Conservation (phyloP, 1,139 yeast genomes). For the Diutina catenulata region DNA sequence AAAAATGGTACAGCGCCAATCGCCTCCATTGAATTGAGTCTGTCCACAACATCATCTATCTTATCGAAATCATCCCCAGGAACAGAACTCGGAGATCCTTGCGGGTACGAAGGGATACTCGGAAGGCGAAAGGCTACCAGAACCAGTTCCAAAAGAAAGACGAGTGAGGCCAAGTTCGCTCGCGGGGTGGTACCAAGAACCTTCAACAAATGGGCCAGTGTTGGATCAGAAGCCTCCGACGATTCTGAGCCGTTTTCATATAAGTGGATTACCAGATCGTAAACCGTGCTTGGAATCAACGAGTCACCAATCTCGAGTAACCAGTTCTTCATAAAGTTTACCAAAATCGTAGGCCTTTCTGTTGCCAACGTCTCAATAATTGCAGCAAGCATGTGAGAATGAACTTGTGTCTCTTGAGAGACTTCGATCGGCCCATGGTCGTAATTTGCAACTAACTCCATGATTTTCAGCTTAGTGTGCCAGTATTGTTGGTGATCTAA, state of each 20-base stretch:
- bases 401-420: slow-evolving; percentile 4
- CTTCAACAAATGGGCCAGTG: slow-evolving; percentile 11
- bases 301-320: slow-evolving; percentile 32
- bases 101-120: slow-evolving; percentile 10
- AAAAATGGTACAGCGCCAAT: slow-evolving; percentile 31
- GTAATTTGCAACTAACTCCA: too few species aligned
- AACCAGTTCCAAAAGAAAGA: slow-evolving; percentile 27
- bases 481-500: slow-evolving; percentile 24
- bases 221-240: neutral
- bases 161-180: slow-evolving; percentile 28
- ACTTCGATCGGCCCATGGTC: slow-evolving; percentile 16
- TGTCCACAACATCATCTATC: slow-evolving; percentile 10
- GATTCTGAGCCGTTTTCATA: neutral
- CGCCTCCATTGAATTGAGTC: slow-evolving; percentile 24
- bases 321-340: slow-evolving; percentile 31
- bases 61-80: slow-evolving; percentile 16
- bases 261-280: slow-evolving; percentile 13
- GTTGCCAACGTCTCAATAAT: slow-evolving; percentile 12
- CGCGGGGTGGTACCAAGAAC: slow-evolving; percentile 26
- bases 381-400: slow-evolving; percentile 13
- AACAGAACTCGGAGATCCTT: too few species aligned
- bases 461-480: slow-evolving; percentile 22
- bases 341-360: slow-evolving; percentile 8
- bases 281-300: slow-evolving; percentile 31
- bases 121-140: slow-evolving; percentile 16